A percentile compares a stretch with the other conserved stretches of the same genome.
Conservation (phyloP, 495 filamentous ascomycete species). For the Eremomyces bilateralis region DNA sequence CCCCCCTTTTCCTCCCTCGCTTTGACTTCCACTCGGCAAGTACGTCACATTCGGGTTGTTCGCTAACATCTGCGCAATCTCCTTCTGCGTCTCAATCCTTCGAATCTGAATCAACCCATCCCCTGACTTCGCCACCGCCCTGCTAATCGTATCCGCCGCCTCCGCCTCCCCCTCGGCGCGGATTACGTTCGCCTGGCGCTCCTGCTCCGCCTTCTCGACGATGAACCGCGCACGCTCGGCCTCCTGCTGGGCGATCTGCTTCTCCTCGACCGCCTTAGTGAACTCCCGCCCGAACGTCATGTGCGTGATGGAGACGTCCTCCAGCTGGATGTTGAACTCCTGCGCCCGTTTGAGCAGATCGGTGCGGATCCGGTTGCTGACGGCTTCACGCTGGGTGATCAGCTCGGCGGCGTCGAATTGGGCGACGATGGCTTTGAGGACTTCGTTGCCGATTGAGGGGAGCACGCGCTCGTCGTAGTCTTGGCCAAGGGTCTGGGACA, state of each 20-base stretch:
- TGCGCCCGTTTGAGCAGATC: conserved; percentile 88
- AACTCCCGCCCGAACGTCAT: conserved; percentile 99
- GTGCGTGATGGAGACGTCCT: conserved; percentile 98
- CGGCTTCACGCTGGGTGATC: conserved; percentile 95
- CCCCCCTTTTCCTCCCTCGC: conserved; percentile 32
- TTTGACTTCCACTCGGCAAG: conserved; percentile 52
- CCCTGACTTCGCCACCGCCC: conserved; percentile 75
- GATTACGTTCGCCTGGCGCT: conserved; percentile 95
- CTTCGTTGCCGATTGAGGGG: conserved; percentile 99
- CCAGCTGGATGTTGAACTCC: conserved; percentile 98
- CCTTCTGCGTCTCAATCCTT: conserved; percentile 88
- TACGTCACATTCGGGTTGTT: conserved; percentile 92
- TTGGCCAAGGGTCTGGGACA: conserved; percentile 45
- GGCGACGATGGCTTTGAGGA: conserved; percentile 96
- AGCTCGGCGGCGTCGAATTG: conserved; percentile 98
- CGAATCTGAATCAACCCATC: conserved; percentile 88
- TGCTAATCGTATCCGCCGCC: conserved; percentile 82
- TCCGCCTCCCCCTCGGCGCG: conserved; percentile 93
- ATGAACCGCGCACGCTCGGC: conserved; percentile 94
- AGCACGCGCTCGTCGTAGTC: conserved; percentile 99
- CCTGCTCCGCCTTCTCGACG: conserved; percentile 97
- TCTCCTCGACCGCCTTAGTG: conserved; percentile 96
- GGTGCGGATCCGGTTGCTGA: conserved; percentile 81
- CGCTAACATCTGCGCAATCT: conserved; percentile 81
- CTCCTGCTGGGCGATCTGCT: conserved; percentile 99